Evolutionary conservation across 192 early-diverging fungal species (phyloP), one percentile per base, ranked within the genome.

Genomic region (Coemansia sp.): DNA sequence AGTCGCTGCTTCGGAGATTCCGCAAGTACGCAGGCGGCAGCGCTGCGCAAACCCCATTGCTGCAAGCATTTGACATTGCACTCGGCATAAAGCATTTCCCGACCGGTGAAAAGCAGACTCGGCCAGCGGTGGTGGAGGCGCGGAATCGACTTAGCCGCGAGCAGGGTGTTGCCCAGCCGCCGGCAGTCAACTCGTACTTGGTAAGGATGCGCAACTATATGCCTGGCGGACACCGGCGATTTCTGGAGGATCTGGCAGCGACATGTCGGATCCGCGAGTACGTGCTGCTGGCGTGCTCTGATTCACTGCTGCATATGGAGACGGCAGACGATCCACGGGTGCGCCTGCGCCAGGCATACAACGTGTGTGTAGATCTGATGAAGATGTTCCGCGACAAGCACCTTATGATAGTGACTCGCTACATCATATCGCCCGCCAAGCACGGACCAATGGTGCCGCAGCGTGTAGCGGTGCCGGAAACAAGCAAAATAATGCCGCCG

Each of bases 161-260:
- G 11, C 51, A 50, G 20, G 69, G 68, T 6, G 18, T 74, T 38
- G 50, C 51, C 51, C 41, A 83, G 69, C 49, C 77, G 56, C 48
- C 69, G 6, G 32, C 52, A 15, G 75, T 69, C 5, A 88, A 86
- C 66, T 89, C 90, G 85, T 81, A 90, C 73, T 42, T 91, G 56
- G 82, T 87, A 44, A 88, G 87, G 40, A 98, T 98, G 91, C 88
- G 94, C 42, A 82, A 89, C 57, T 93, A 94, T 71, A 91, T 98
- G 84, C 91, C 96, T 6, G 84, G 85, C 49, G 80, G 84, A 3
- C 92, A 95, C 69, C 90, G 93, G 20, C 78, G 80, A 32, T 98
- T 97, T 67, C 75, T 98, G 28, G 82, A 88, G 32, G 87, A 90
- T 53, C 60, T 91, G 11, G 81, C 83, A 5, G 70, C 78, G n/a